Percentiles rank a stretch among this genome's conserved stretches.
These are phyloP conservation scores for Asparagopsis taxiformis DNA, from an alignment of 31 red algal genomes.

Conservation along the genomic window DNA sequence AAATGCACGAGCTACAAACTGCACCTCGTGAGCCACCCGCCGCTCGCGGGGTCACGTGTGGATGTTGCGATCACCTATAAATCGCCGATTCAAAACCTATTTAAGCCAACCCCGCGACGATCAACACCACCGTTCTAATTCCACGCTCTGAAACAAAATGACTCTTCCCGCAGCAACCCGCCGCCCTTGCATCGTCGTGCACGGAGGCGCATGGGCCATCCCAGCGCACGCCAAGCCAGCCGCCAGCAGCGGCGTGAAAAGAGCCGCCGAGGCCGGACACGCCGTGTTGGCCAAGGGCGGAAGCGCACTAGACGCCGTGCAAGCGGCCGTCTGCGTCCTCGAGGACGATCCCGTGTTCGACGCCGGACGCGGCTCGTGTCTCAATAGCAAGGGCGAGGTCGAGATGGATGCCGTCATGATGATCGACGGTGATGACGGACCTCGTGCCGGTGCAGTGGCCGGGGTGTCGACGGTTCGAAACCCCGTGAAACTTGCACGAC, in stretches of 20 bases:
- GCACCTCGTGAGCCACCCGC: too few species aligned
- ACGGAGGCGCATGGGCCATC: conserved; percentile 62
- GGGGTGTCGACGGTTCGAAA: conserved; percentile 35
- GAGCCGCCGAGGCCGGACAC: conserved; percentile 21
- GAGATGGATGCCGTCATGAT: conserved; percentile 93
- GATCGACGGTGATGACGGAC: conserved; percentile 26
- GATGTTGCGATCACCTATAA: too few species aligned
- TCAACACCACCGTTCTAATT: too few species aligned
- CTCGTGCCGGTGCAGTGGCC: conserved; percentile 66
- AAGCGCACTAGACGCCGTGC: conserved; percentile 78
- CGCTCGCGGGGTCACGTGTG: too few species aligned
- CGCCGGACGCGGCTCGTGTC: conserved; percentile 76
- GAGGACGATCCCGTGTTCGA: conserved; percentile 85
- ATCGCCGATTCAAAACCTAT: too few species aligned
- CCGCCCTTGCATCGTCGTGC: conserved; percentile 62
- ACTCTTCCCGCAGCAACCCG: too few species aligned
- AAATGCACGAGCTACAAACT: too few species aligned
- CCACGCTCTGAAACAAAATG: too few species aligned
- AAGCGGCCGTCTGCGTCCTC: conserved; percentile 72
- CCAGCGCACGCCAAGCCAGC: conserved; percentile 13
- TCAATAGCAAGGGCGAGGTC: conserved; percentile 57
- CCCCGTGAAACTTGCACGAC: conserved; percentile 65
- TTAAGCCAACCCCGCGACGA: too few species aligned
- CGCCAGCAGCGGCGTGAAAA: conserved; percentile 8
- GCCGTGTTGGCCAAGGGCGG: conserved; percentile 4